Base-by-base conservation (phyloP, 23 red algal genomes). In the Gracilaria gracilis region DNA sequence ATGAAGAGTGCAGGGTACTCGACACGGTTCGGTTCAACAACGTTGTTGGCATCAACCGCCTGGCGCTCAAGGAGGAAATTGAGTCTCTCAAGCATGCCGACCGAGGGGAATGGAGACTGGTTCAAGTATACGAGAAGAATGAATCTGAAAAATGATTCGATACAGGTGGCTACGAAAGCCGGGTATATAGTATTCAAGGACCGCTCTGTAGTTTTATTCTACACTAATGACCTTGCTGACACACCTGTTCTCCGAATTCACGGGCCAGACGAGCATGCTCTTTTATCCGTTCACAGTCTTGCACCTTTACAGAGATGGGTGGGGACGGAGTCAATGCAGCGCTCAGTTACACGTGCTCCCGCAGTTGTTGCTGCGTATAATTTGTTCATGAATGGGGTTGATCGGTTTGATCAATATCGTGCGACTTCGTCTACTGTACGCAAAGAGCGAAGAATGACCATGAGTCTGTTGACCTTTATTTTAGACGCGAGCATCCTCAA, bases 351-450 rank as follows among this genome's bases (percentile, higher is more conserved):
- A 5, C 69, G 15, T 11, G 27, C 34, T 17, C 69, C 42, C 4
- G 36, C 6, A 11, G 9, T 75, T 17, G 34, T 35, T 15, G 69
- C 34, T 6, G 38, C 42, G 69, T 75, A 75, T 48, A 75, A 75
- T 28, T 19, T 42, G 6, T 75, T 75, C 27, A 48, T 75, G 69
- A 75, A 75, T 35, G 69, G 69, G 19, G 69, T 75, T 6, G 69
- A 75, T n/a, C 6, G 38, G 4, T 75, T 75, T 13, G 69, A 75
- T 28, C 42, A 75, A n/a, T 75, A 5, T 21, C 16, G 69, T 8
- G 25, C 69, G 9, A 75, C n/a, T 5, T 20, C 36, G 4, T 13
- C 36, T 5, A 35, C 69, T n/a, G 69, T 75, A 4, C 6, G 36
- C 4, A 75, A 75, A 75, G 42, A 75, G 27, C 25, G 42, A 23